Percentiles rank a stretch among this genome's conserved stretches.
These are phyloP conservation scores for Heterobasidion parviporum DNA, from an alignment of 1,284 basidiomycete genomes.

Conservation along the genomic window DNA sequence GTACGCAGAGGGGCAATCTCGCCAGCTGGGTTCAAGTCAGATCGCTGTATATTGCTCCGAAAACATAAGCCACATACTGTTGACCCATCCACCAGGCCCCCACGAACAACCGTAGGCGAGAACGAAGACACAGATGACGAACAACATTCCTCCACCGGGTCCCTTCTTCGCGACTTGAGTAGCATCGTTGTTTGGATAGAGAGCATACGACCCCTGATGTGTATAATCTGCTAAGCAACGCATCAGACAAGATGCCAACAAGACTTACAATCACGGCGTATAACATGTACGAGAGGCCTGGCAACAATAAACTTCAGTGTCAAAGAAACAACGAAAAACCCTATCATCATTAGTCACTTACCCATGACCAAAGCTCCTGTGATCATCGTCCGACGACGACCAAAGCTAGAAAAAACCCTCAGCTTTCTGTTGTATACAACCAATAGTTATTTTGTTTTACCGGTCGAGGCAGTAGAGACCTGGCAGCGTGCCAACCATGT, in stretches of 20 bases:
- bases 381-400: not conserved
- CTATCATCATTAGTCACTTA: not conserved
- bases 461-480: not conserved
- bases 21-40: not conserved
- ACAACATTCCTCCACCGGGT: not conserved
- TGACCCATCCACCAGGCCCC: not conserved
- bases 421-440: not conserved
- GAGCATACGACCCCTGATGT: not conserved
- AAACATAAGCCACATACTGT: not conserved
- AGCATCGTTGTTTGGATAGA: not conserved
- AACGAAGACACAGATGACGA: not conserved
- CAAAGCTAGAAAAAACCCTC: not conserved
- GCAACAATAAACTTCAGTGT: not conserved
- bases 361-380: not conserved
- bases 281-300: not conserved
- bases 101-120: not conserved
- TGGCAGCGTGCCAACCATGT: not conserved
- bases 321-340: not conserved
- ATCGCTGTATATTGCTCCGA: not conserved
- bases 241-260: not conserved
- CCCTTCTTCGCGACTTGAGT: not conserved
- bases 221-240: not conserved
- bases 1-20: not conserved
- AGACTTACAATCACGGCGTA: not conserved
- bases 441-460: not conserved